Evolutionary conservation across 371 early-diverging fungal genomes (phyloP).

Genomic region (Lichtheimia hyalospora): DNA sequence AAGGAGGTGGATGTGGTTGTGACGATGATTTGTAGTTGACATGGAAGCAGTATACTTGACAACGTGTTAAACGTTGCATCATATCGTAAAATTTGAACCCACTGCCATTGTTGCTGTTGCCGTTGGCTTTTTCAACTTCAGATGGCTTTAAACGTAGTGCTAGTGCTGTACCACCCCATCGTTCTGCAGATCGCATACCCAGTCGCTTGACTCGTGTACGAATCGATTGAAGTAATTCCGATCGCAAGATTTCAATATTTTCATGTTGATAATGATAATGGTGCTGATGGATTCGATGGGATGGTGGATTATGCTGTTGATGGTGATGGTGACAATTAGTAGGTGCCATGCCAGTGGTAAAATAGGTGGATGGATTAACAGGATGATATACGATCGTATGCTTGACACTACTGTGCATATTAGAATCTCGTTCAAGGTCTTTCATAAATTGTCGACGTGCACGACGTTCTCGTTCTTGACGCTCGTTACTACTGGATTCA

Average conservation of each 20-base stretch:
- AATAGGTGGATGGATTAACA: constrained; percentile 42
- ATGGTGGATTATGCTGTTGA: constrained; percentile 7
- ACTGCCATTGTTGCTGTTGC: constrained; percentile 11
- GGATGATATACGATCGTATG: constrained; percentile 46
- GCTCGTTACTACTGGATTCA: constrained; percentile 17
- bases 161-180: constrained; percentile 25
- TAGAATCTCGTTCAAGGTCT: constrained; percentile 34
- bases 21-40: neutral
- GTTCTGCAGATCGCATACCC: constrained; percentile 34
- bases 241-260: constrained; percentile 39
- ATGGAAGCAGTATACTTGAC: constrained; percentile 42
- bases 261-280: constrained; percentile 20
- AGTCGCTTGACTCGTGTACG: constrained; percentile 27
- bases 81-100: constrained; percentile 17
- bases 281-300: constrained; percentile 3
- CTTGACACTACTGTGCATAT: constrained; percentile 19
- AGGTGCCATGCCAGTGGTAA: constrained; percentile 15
- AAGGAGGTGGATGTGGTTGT: constrained; percentile 23
- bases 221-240: constrained; percentile 40
- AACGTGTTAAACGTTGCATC: constrained; percentile 34
- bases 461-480: constrained; percentile 27
- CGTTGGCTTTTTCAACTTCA: neutral
- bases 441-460: constrained; percentile 33
- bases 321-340: constrained; percentile 2
- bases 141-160: constrained; percentile 8